Evolutionary conservation across 2,329 filamentous ascomycete species (phyloP).

Genomic region (Sporothrix dimorphospora): DNA sequence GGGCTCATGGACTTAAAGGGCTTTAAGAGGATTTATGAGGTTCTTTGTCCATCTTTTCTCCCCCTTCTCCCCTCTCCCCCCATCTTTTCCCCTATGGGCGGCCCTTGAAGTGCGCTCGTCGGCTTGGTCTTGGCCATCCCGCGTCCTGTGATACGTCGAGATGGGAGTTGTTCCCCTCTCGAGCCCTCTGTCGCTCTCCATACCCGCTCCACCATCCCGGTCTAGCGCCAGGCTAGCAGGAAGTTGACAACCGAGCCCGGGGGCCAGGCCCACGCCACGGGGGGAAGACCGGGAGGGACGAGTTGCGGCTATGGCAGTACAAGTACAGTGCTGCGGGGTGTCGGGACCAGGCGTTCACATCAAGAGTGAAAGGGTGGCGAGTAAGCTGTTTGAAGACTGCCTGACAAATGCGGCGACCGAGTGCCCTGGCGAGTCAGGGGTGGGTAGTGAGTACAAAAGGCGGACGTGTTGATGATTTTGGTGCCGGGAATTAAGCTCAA

Average conservation of each 20-base stretch:
- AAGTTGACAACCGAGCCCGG: constrained; percentile 22
- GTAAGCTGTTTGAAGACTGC: background rate
- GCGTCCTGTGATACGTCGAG: constrained; percentile 2
- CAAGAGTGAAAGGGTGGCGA: background rate
- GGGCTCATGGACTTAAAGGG: constrained; percentile 2
- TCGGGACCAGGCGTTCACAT: background rate
- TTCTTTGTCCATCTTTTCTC: background rate
- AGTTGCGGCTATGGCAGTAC: background rate
- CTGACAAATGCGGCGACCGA: background rate
- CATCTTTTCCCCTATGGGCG: background rate
- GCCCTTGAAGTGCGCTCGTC: background rate
- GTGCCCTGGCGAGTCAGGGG: background rate
- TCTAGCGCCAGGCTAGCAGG: constrained; percentile 20
- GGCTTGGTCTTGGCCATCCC: background rate
- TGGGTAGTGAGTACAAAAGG: background rate
- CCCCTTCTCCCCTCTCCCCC: background rate
- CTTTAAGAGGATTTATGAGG: background rate
- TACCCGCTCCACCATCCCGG: background rate
- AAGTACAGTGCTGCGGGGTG: background rate
- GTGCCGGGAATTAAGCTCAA: background rate
- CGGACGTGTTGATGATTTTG: background rate
- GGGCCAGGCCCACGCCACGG: background rate
- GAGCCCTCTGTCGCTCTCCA: background rate
- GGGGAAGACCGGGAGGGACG: background rate
- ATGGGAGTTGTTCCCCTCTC: background rate